Conservation (phyloP, 768 basidiomycete species). For the Lepiota venenata region DNA sequence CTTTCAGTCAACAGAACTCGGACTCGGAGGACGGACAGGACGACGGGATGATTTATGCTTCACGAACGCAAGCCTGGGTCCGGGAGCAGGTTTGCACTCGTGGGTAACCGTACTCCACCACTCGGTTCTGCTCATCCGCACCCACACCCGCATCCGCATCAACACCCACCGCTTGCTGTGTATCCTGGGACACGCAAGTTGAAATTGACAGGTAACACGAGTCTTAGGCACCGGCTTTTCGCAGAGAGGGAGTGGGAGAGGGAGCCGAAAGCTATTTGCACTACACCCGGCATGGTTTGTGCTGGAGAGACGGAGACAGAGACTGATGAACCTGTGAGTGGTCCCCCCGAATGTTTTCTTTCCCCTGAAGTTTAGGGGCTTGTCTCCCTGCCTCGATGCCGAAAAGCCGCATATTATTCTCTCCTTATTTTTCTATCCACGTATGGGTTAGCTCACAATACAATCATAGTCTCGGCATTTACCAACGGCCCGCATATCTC, state of each 20-base stretch:
- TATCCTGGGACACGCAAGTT: background rate
- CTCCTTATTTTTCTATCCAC: no score
- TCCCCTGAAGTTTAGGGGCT: background rate
- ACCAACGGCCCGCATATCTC: slow-evolving; percentile 54
- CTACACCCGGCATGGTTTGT: slow-evolving; percentile 52
- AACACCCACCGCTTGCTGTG: background rate
- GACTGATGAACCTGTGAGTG: slow-evolving; percentile 68
- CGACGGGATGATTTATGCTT: background rate
- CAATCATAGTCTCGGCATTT: slow-evolving; percentile 52
- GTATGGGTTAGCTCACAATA: background rate
- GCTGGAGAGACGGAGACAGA: slow-evolving; percentile 82
- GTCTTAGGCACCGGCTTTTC: slow-evolving; percentile 6
- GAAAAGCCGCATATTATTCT: no score
- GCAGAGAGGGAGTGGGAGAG: slow-evolving; percentile 8
- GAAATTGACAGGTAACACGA: background rate
- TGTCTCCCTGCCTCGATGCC: no score
- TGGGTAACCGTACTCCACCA: background rate
- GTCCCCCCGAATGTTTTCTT: background rate
- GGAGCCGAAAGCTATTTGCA: slow-evolving; percentile 50
- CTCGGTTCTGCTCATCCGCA: background rate
- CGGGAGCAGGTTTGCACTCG: background rate
- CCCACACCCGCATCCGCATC: background rate
- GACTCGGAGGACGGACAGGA: background rate
- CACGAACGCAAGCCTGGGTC: background rate
- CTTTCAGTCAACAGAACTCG: background rate